Conservation (phyloP, 345 rosid species). For the Limnanthes douglasii region DNA sequence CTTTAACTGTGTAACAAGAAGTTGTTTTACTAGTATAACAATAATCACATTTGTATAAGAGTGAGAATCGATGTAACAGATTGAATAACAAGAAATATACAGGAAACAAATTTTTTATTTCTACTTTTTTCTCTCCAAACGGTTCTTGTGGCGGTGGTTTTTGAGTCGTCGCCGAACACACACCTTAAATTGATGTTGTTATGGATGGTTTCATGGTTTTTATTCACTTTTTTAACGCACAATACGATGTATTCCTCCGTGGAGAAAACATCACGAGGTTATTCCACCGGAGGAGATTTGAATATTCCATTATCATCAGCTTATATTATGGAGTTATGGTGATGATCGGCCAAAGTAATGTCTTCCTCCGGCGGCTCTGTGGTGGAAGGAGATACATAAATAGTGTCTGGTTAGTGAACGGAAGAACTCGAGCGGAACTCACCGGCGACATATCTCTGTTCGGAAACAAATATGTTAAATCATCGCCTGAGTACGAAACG, state of each 20-base stretch:
- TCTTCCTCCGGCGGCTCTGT: slow-evolving; percentile 26
- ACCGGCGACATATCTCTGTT: slow-evolving; percentile 38
- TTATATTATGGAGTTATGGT: slow-evolving; percentile 6
- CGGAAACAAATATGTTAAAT: slow-evolving; percentile 62
- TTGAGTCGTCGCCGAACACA: slow-evolving; percentile 31
- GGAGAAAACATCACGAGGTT: slow-evolving; percentile 53
- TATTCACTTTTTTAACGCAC: slow-evolving; percentile 58
- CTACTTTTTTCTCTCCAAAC: no score
- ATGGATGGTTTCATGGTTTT: slow-evolving; percentile 36
- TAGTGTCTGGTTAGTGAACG: slow-evolving; percentile 27
- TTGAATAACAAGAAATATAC: no score
- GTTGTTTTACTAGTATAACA: no score
- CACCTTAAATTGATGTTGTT: slow-evolving; percentile 35
- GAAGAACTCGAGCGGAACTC: slow-evolving; percentile 26
- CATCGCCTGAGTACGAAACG: no score
- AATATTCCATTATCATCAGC: slow-evolving; percentile 5
- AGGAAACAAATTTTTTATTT: no score
- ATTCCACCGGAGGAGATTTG: slow-evolving; percentile 32
- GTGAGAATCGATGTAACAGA: no score
- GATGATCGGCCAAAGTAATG: slow-evolving; percentile 38
- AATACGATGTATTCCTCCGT: slow-evolving; percentile 56
- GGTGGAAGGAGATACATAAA: slow-evolving; percentile 48
- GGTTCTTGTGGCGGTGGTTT: slow-evolving; percentile 27
- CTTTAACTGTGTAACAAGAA: no score
- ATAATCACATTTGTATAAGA: no score